Percentiles rank a stretch among this genome's conserved stretches.
Evolutionary conservation across 805 yeast species (phyloP).

Genomic region (Wickerhamiella musiphila): DNA sequence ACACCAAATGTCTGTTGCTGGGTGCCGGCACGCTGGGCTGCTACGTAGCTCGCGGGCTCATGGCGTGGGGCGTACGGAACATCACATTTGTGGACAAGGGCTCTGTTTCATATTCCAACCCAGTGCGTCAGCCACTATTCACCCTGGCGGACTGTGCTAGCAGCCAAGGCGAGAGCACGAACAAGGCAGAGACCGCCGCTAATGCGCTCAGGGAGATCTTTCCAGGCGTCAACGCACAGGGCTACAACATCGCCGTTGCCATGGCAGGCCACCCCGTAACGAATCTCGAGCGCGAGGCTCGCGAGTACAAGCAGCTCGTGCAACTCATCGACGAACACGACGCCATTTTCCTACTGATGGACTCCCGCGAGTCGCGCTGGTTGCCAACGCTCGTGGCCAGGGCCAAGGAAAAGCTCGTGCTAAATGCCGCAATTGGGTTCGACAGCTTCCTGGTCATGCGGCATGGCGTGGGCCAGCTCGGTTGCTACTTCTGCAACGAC

Average conservation of each 20-base stretch:
- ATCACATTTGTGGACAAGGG: constrained; percentile 87
- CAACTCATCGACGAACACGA: constrained; percentile 51
- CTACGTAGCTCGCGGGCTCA: constrained; percentile 64
- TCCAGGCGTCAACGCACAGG: constrained; percentile 56
- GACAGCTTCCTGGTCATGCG: constrained; percentile 88
- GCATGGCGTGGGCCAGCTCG: constrained; percentile 60
- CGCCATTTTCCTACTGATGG: constrained; percentile 66
- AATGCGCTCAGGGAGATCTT: constrained; percentile 50
- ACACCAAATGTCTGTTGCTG: constrained; percentile 51
- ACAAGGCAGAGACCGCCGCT: constrained; percentile 69
- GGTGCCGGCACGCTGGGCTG: constrained; percentile 97
- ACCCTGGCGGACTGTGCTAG: constrained; percentile 64
- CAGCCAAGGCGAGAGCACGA: constrained; percentile 62
- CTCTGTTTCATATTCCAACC: constrained; percentile 76
- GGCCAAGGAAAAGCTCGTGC: constrained; percentile 49
- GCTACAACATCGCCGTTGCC: constrained; percentile 60
- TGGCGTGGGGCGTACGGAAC: constrained; percentile 88
- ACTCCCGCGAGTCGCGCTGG: constrained; percentile 94
- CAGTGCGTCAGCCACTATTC: constrained; percentile 85
- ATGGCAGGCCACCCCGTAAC: constrained; percentile 88
- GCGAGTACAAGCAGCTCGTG: constrained; percentile 36
- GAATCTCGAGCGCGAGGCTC: constrained; percentile 31
- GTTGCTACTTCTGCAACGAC: constrained; percentile 93
- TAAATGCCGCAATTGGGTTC: constrained; percentile 90
- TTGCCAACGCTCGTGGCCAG: constrained; percentile 76